A percentile compares a stretch with the other conserved stretches of the same genome.
Conservation (phyloP, 495 filamentous ascomycete genomes). For the Mycothermus thermophilus region DNA sequence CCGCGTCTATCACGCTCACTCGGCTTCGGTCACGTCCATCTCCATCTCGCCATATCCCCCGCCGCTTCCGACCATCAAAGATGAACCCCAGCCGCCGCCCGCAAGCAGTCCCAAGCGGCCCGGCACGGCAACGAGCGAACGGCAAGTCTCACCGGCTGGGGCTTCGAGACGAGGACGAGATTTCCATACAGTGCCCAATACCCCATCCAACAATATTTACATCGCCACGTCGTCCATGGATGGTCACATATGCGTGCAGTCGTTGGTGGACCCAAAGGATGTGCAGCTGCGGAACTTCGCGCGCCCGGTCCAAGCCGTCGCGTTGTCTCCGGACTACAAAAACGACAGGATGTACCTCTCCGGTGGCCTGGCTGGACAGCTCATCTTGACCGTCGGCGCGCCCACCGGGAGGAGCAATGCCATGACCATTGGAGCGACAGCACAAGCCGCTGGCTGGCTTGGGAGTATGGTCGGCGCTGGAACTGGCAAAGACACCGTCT, state of each 20-base stretch:
- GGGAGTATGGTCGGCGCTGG: conserved; percentile 67
- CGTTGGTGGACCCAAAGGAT: conserved; percentile 58
- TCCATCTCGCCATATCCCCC: conserved; percentile 86
- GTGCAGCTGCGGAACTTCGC: conserved; percentile 87
- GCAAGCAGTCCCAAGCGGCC: conserved; percentile 29
- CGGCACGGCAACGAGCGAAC: conserved; percentile 30
- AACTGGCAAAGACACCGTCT: conserved; percentile 69
- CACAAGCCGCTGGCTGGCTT: conserved; percentile 79
- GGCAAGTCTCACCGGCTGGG: conserved; percentile 38
- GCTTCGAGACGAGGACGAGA: conserved; percentile 35
- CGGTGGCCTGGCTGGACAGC: conserved; percentile 74
- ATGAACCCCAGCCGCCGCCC: conserved; percentile 28
- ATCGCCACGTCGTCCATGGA: conserved; percentile 91
- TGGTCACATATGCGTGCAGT: conserved; percentile 82
- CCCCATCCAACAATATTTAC: conserved; percentile 73
- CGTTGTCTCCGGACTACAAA: conserved; percentile 84
- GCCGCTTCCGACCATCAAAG: conserved; percentile 48
- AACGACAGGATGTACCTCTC: conserved; percentile 77
- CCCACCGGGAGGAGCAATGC: conserved; percentile 63
- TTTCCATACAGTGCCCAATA: conserved; percentile 42
- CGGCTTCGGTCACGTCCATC: conserved; percentile 74
- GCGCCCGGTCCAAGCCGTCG: conserved; percentile 76
- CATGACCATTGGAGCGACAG: conserved; percentile 63
- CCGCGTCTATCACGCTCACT: conserved; percentile 78
- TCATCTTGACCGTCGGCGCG: conserved; percentile 79